phyloP scores from a whole-genome alignment of 345 rosid genomes.

The Kandelia obovata region DNA sequence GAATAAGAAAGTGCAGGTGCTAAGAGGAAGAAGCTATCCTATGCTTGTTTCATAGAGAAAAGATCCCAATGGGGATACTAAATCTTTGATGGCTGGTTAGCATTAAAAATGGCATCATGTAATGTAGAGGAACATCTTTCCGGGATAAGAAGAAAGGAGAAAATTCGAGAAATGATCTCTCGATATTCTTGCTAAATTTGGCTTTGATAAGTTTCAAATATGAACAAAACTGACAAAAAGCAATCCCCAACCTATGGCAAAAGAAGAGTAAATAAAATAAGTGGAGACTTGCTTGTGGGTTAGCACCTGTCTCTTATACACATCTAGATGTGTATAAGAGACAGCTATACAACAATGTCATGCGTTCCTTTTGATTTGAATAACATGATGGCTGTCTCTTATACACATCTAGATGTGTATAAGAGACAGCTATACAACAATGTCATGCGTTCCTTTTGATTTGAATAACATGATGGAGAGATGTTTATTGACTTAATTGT shows the following conservation, averaged over 20 bases:
- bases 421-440: neutral
- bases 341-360: neutral
- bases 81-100: neutral
- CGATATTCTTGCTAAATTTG: too few species aligned
- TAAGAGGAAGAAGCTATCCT: neutral
- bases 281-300: too few species aligned
- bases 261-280: too few species aligned
- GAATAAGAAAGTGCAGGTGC: neutral
- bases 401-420: too few species aligned
- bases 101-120: constrained; percentile 7
- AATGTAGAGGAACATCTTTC: neutral
- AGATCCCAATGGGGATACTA: neutral
- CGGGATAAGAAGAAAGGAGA: constrained; percentile 2
- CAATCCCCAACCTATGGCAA: too few species aligned
- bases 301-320: too few species aligned
- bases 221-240: too few species aligned
- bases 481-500: too few species aligned
- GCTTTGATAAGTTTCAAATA: too few species aligned
- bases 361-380: neutral
- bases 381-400: too few species aligned
- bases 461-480: neutral
- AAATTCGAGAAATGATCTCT: neutral
- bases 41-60: neutral
- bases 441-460: neutral
- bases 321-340: too few species aligned